Base-by-base conservation (phyloP, 192 early-diverging fungal genomes). In the Podila minutissima region DNA sequence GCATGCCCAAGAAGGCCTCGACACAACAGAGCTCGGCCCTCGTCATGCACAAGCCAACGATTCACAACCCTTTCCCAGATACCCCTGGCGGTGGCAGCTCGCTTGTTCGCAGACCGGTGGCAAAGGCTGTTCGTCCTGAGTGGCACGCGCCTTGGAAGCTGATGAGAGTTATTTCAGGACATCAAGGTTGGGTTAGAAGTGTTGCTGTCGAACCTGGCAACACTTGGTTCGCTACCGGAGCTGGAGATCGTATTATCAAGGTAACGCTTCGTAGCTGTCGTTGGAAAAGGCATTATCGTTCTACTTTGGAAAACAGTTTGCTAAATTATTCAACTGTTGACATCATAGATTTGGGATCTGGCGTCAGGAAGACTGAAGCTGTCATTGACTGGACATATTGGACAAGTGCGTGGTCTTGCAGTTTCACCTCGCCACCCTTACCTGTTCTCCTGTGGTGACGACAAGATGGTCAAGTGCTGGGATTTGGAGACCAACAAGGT, bases 141-240 rank as follows among this genome's bases (percentile, higher is more conserved):
- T 99, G 98, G 98, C 98, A 99, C 84, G 95, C 98, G 51, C 98
- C 98, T 31, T 99, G 98, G 98, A 97, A 97, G 86, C 86, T 99
- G 67, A 96, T 96, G 95, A 88, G 94, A 64, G 96, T 99, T 49
- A 98, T 99, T 66, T 95, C 94, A 72, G 98, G 98, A 15, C 98
- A 99, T 82, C 88, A 96, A 64, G 98, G 98, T 5, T 99, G 97
- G 97, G 97, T 99, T 37, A 87, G 97, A 29, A 88, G 92, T 38
- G 87, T 99, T 51, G 91, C 96, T 20, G 93, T 99, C 7, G 98
- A 99, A 73, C 93, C 95, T 29, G 92, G 93, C 15, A 99, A 99
- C 82, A 92, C 94, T 82, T 99, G 98, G 98, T 99, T 99, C 86
- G 97, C 92, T 0, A 98, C 97, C 0, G 98, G 97, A n/a, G 96